phyloP scores from a whole-genome alignment of 2,329 filamentous ascomycete genomes.

The Aspergillus sp. region DNA sequence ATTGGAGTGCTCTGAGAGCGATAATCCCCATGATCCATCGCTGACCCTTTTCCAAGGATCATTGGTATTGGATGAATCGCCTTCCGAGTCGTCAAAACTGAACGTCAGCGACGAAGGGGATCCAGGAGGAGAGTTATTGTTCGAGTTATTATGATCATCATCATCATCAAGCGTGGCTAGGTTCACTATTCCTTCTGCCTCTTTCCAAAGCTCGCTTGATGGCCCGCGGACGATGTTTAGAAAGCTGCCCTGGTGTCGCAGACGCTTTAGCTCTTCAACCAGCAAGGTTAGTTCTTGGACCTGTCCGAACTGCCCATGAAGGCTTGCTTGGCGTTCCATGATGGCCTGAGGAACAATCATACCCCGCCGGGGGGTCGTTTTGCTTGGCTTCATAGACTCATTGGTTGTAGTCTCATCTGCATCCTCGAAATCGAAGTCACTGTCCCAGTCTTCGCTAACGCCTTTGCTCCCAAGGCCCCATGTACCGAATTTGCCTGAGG shows the following conservation, averaged over 20 bases:
- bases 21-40: conserved; percentile 34
- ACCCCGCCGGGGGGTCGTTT: conserved; percentile 29
- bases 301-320: conserved; percentile 65
- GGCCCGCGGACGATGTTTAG: conserved; percentile 57
- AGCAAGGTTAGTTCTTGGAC: conserved; percentile 65
- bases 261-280: conserved; percentile 66
- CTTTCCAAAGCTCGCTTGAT: conserved; percentile 60
- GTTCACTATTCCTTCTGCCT: conserved; percentile 68
- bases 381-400: conserved; percentile 43
- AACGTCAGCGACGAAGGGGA: conserved; percentile 61
- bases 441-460: conserved; percentile 69
- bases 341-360: conserved; percentile 62
- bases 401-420: conserved; percentile 45
- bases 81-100: conserved; percentile 61
- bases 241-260: conserved; percentile 57
- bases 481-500: conserved; percentile 63
- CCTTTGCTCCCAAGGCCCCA: conserved; percentile 69
- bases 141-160: conserved; percentile 54
- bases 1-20: conserved; percentile 30
- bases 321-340: conserved; percentile 65
- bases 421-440: conserved; percentile 67
- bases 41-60: conserved; percentile 35
- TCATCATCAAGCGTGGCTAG: conserved; percentile 66
- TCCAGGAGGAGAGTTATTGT: conserved; percentile 50
- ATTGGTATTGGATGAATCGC: conserved; percentile 44